Evolutionary conservation across 805 yeast genomes (phyloP), one percentile per base, ranked within the genome.

Genomic region (Wickerhamomyces chaumierensis): DNA sequence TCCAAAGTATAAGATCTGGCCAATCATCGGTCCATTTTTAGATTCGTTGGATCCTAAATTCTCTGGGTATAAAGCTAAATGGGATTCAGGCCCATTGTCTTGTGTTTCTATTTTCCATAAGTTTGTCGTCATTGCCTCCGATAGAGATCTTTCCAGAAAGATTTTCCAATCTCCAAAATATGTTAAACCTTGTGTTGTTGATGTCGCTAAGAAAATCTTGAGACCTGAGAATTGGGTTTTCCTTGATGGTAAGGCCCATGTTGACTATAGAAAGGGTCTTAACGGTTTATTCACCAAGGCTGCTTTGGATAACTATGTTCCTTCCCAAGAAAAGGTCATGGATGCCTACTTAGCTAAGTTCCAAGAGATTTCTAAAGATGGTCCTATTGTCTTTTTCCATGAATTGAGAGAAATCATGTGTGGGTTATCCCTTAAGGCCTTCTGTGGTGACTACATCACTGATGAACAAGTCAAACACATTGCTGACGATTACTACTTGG

Each of bases 161-260:
- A 76, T 87, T 43, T 70, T 90, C 52, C 79, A 75, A 55, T 77
- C 94, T 16, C 94, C 96, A 31, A 71, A 75, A 36, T 92, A 71
- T 55, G 96, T 87, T 44, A 87, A 87, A 61, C 98, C 98, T 5
- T 92, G 98, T 66, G 95, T 92, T 43, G 98, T 92, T 47, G 98
- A 92, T 58, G 97, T 87, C 39, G 98, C 98, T 17, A 71, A 79
- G 46, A 92, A 92, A 63, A 85, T 92, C 48, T 68, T 92, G 54
- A 78, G 97, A 62, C 96, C 97, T 35, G 71, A 90, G 35, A 92
- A 90, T 68, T 92, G 98, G 98, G 98, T 92, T 29, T 92, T 92
- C 60, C 64, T 87, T 53, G 98, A 92, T 56, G 98, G 98, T 50
- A 87, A 87, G 64, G 94, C 79, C 27, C 98, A 92, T 54, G 76